Conservation (phyloP, 2,329 filamentous ascomycete species). For the Alternaria viburni region DNA sequence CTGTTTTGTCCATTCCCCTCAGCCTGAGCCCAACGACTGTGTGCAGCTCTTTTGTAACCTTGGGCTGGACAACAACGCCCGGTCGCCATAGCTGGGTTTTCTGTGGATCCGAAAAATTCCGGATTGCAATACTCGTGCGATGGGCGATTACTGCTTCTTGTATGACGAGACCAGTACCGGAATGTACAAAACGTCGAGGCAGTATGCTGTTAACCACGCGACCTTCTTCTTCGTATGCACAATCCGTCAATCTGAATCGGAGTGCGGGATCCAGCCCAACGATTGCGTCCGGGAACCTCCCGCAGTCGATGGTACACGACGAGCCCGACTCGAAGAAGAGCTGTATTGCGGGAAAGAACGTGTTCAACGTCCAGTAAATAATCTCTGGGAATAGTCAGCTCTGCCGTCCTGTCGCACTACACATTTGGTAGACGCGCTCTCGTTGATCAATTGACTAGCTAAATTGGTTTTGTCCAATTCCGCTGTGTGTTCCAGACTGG, state of each 20-base stretch:
- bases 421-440: constrained; percentile 18
- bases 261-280: constrained; percentile 35
- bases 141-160: constrained; percentile 25
- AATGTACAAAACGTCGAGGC: constrained; percentile 17
- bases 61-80: background rate
- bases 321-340: constrained; percentile 39
- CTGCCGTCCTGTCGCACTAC: background rate
- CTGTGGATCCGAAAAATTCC: background rate
- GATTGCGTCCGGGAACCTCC: constrained; percentile 15
- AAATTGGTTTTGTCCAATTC: constrained; percentile 15
- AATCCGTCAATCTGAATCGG: constrained; percentile 37
- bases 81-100: background rate
- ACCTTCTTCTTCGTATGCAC: constrained; percentile 36
- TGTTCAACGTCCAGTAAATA: constrained; percentile 35
- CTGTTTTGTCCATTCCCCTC: constrained; percentile 33
- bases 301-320: constrained; percentile 33
- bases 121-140: constrained; percentile 29
- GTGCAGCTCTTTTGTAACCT: constrained; percentile 26
- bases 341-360: constrained; percentile 38
- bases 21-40: constrained; percentile 33
- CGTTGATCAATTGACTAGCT: constrained; percentile 21
- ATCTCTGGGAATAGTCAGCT: constrained; percentile 23
- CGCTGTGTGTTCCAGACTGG: constrained; percentile 2
- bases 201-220: constrained; percentile 19
- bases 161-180: constrained; percentile 22